These are phyloP conservation scores for Agaricus blazei DNA, from an alignment of 768 basidiomycete species.

Conservation along the genomic window DNA sequence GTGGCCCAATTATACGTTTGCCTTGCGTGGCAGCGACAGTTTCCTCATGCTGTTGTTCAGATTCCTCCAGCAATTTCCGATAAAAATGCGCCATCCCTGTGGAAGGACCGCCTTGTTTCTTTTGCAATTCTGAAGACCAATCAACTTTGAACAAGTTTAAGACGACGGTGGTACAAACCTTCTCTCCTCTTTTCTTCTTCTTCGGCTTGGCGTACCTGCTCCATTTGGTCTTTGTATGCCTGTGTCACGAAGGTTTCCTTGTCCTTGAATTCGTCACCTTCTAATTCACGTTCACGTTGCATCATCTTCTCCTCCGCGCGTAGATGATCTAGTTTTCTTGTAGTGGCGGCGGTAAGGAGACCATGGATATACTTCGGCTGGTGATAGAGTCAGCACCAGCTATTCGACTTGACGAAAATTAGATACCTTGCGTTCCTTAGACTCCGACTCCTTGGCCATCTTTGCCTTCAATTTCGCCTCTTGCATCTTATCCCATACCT, in stretches of 20 bases:
- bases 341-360: constrained; percentile 77
- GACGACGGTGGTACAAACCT: constrained; percentile 42
- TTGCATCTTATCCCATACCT: constrained; percentile 95
- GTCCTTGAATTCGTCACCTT: constrained; percentile 91
- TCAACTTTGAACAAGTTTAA: background rate
- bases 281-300: constrained; percentile 84
- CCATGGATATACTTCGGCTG: constrained; percentile 92
- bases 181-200: constrained; percentile 88
- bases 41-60: constrained; percentile 79
- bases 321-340: constrained; percentile 81
- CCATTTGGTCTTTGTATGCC: constrained; percentile 96
- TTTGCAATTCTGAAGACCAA: constrained; percentile 44
- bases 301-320: constrained; percentile 98
- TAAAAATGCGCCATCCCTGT: constrained; percentile 87
- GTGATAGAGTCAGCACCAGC: background rate
- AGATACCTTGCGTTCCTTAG: constrained; percentile 72
- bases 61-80: constrained; percentile 69
- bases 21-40: constrained; percentile 70
- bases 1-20: constrained; percentile 58
- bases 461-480: constrained; percentile 73
- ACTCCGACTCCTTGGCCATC: constrained; percentile 68
- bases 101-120: constrained; percentile 50
- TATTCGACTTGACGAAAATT: background rate
- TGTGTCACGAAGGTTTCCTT: constrained; percentile 98
- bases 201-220: constrained; percentile 82